Conservation (phyloP, 805 yeast genomes). For the Saturnispora zaruensis region DNA sequence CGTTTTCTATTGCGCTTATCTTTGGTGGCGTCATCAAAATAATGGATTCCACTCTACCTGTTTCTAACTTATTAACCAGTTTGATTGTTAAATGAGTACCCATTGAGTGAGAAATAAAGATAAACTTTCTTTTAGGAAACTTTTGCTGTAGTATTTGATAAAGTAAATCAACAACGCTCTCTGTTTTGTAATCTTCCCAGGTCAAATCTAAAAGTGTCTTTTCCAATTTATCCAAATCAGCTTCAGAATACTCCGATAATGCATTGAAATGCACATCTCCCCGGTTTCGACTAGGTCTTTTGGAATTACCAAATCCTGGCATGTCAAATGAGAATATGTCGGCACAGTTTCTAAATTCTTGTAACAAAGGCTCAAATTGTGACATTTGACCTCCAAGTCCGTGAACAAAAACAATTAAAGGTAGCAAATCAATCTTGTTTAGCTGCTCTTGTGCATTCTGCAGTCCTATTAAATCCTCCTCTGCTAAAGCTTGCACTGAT, state of each 20-base stretch:
- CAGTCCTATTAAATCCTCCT: slow-evolving; percentile 13
- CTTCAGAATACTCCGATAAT: slow-evolving; percentile 19
- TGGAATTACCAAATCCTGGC: slow-evolving; percentile 77
- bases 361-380: slow-evolving; percentile 72
- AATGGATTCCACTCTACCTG: slow-evolving; percentile 37
- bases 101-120: slow-evolving; percentile 49
- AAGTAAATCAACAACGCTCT: slow-evolving; percentile 34
- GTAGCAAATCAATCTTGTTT: slow-evolving; percentile 39
- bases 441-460: slow-evolving; percentile 19
- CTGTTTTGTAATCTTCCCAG: slow-evolving; percentile 36
- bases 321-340: slow-evolving; percentile 67
- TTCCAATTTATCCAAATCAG: slow-evolving; percentile 16
- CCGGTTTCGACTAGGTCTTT: slow-evolving; percentile 17
- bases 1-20: slow-evolving; percentile 7
- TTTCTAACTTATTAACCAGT: slow-evolving; percentile 32
- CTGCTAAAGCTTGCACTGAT: slow-evolving; percentile 14
- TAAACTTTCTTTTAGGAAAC: slow-evolving; percentile 36
- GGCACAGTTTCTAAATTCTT: slow-evolving; percentile 51
- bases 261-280: slow-evolving; percentile 11
- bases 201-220: slow-evolving; percentile 28
- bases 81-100: slow-evolving; percentile 43
- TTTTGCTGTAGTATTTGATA: slow-evolving; percentile 31
- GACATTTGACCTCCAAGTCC: slow-evolving; percentile 88
- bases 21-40: slow-evolving; percentile 42
- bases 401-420: slow-evolving; percentile 63